Evolutionary conservation across 192 early-diverging fungal species (phyloP).

Genomic region (Coemansia sp.): DNA sequence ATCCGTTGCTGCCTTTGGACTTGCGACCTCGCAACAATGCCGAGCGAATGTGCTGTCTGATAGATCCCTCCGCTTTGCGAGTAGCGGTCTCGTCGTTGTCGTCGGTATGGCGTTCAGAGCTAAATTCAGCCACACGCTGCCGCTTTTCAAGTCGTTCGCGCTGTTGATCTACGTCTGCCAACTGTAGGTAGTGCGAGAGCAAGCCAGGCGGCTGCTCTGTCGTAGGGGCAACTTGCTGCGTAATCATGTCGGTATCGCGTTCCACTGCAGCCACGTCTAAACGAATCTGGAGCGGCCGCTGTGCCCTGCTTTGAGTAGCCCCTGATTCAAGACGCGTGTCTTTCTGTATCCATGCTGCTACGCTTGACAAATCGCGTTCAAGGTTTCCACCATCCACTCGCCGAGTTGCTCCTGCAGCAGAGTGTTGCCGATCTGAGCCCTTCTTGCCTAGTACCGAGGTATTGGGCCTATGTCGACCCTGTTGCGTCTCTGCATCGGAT

Average conservation of each 20-base stretch:
- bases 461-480: not conserved
- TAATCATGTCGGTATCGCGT: constrained; percentile 4
- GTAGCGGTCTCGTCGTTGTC: not conserved
- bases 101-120: not conserved
- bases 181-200: constrained; percentile 28
- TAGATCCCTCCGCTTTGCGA: not conserved
- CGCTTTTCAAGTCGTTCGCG: constrained; percentile 13
- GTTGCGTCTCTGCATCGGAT: constrained; percentile 1
- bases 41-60: constrained; percentile 3
- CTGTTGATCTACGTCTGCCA: constrained; percentile 32
- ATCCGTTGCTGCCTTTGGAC: not conserved
- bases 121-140: not conserved
- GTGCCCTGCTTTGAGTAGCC: not conserved
- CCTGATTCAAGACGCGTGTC: not conserved
- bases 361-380: constrained; percentile 5
- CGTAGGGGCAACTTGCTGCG: not conserved
- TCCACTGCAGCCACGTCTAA: constrained; percentile 26
- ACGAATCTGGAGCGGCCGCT: constrained; percentile 21
- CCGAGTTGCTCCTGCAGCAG: not conserved
- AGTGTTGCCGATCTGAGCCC: not conserved
- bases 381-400: not conserved
- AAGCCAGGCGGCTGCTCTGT: constrained; percentile 8
- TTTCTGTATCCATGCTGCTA: constrained; percentile 1
- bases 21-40: not conserved
- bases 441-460: not conserved